Percentiles rank a stretch among this genome's conserved stretches.
Evolutionary conservation across 495 filamentous ascomycete genomes (phyloP).

Genomic region (Lasiosphaeria miniovina): DNA sequence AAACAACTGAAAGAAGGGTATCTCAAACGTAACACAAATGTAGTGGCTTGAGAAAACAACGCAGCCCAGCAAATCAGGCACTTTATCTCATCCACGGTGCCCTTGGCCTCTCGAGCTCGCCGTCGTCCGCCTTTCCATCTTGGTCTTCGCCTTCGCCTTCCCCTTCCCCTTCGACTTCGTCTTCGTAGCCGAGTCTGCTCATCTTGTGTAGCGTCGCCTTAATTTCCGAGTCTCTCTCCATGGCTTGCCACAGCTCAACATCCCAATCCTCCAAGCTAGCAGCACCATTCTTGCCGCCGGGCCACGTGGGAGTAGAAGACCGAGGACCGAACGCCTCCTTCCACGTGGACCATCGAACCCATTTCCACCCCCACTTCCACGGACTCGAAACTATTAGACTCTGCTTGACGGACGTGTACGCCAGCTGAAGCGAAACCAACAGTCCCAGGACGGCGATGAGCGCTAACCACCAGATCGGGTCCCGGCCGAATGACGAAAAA

Average conservation of each 20-base stretch:
- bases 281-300: constrained; percentile 15
- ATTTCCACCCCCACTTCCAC: constrained; percentile 36
- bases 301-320: neutral
- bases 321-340: constrained; percentile 57
- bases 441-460: constrained; percentile 46
- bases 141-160: constrained; percentile 8
- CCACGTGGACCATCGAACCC: constrained; percentile 60
- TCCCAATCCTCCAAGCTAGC: constrained; percentile 43
- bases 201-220: constrained; percentile 30
- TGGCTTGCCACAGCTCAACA: constrained; percentile 45
- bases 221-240: constrained; percentile 39
- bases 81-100: neutral
- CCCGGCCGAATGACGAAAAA: constrained; percentile 61
- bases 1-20: constrained; percentile 6
- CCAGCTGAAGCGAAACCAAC: constrained; percentile 34
- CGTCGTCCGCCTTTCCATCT: constrained; percentile 10
- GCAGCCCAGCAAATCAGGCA: neutral
- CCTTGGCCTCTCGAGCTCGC: neutral
- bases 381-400: constrained; percentile 33
- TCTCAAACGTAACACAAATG: neutral
- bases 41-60: neutral
- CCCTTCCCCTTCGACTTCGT: constrained; percentile 8
- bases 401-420: constrained; percentile 34
- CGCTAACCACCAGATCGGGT: constrained; percentile 73
- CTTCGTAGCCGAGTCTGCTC: constrained; percentile 20